Evolutionary conservation across 225 moss, liverwort and hornwort genomes (phyloP), one percentile per base, ranked within the genome.

Genomic region (Takakia lepidozioides): DNA sequence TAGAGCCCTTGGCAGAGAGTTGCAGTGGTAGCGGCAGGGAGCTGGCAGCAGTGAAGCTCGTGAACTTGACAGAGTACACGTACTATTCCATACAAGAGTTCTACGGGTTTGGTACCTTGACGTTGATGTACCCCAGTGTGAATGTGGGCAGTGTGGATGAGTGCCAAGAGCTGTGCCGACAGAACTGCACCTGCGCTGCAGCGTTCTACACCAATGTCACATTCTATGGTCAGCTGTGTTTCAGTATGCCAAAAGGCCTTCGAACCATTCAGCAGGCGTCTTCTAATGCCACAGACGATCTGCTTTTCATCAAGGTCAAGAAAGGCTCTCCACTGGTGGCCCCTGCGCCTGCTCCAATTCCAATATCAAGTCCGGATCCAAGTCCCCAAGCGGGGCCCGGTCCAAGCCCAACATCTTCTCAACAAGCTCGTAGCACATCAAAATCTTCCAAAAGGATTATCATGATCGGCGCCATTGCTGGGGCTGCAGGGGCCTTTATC

Each of bases 301-400:
- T 13, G 7, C 18, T 25, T 13, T 47, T 47, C 23, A 24, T 47
- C 46, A 47, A 47, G 24, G 11, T 47, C 22, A 5, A 21, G 8
- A 47, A 47, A 26, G 23, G 46, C 21, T 47, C 46, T 25, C 46
- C 46, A 18, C 25, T 47, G 46, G 8, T 25, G 11, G 46, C 24
- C 8, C 26, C 46, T 22, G 0, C 46, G 11, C 24, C 46, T 47
- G 7, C 7, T 19, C 21, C 23, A 13, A 23, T 10, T 22, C 11
- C 21, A 13, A 14, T 9, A 8, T 13, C 8, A 8, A 43, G 43
- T 19, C 46, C 46, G 14, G 8, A 11, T 3, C 24, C 46, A 47
- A 22, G 24, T 47, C 23, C 25, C 11, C 20, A 22, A 24, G 21
- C 7, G 11, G 46, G 1, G 23, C 46, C 46, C 9, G 16, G 46